A percentile compares a stretch with the other conserved stretches of the same genome.
phyloP scores from a whole-genome alignment of 345 rosid genomes.

The Salix udensis region DNA sequence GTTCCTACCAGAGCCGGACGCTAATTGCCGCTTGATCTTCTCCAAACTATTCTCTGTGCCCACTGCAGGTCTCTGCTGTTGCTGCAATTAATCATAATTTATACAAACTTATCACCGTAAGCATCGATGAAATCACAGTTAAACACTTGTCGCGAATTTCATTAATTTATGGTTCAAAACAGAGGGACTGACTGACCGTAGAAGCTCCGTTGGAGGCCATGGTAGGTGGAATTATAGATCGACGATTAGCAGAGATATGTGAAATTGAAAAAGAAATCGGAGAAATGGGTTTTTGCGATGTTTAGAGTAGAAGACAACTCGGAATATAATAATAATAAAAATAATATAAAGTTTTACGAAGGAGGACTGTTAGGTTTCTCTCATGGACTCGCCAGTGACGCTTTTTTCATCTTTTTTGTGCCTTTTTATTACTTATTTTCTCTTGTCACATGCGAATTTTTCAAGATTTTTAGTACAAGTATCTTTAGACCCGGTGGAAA shows the following conservation, averaged over 20 bases:
- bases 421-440: no score
- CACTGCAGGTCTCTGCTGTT: conserved; percentile 41
- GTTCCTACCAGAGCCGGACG: conserved; percentile 86
- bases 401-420: neutral
- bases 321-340: neutral
- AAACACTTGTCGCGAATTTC: neutral
- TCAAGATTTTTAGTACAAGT: no score
- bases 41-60: conserved; percentile 84
- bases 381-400: conserved; percentile 2
- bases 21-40: conserved; percentile 91
- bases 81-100: neutral
- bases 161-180: neutral
- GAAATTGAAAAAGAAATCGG: neutral
- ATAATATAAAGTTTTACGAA: neutral
- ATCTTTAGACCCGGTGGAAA: no score
- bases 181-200: conserved; percentile 40
- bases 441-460: no score
- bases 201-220: conserved; percentile 94
- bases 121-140: neutral
- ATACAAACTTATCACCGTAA: neutral
- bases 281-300: neutral
- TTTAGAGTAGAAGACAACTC: neutral
- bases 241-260: conserved; percentile 14
- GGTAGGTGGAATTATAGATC: conserved; percentile 21
- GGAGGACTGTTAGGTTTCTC: conserved; percentile 41